These are phyloP conservation scores for Fusarium foetens DNA, from an alignment of 2,329 filamentous ascomycete species.

Conservation along the genomic window DNA sequence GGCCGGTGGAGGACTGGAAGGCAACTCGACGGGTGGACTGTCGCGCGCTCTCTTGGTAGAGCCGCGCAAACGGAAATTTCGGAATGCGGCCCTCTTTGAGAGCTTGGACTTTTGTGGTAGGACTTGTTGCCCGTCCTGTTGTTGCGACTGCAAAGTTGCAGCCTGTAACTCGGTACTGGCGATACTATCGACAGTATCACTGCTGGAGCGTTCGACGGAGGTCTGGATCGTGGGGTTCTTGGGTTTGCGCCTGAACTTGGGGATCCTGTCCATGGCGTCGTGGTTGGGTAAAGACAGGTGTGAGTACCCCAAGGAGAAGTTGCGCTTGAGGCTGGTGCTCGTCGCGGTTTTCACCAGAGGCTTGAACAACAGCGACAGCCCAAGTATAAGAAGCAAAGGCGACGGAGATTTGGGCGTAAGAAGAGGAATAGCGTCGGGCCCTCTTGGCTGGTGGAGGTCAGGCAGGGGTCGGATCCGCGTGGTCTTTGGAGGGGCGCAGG, in stretches of 20 bases:
- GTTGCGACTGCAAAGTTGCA: slow-evolving; percentile 35
- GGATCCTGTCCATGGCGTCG: slow-evolving; percentile 54
- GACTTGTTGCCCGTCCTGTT: slow-evolving; percentile 26
- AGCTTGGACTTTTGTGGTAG: slow-evolving; percentile 40
- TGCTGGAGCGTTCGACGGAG: slow-evolving; percentile 49
- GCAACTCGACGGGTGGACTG: slow-evolving; percentile 52
- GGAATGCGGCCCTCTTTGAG: slow-evolving; percentile 54
- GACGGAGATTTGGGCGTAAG: slow-evolving; percentile 35
- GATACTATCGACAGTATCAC: slow-evolving; percentile 44
- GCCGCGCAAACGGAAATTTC: slow-evolving; percentile 56
- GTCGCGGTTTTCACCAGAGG: slow-evolving; percentile 18
- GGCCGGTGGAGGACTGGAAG: slow-evolving; percentile 46
- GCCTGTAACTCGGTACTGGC: slow-evolving; percentile 42
- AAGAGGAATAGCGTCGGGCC: slow-evolving; percentile 37
- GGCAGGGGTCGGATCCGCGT: slow-evolving; percentile 37
- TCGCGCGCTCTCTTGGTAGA: slow-evolving; percentile 59
- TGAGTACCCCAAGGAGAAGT: slow-evolving; percentile 21
- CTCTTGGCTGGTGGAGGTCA: slow-evolving; percentile 37
- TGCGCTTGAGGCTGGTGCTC: slow-evolving; percentile 24
- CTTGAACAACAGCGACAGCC: slow-evolving; percentile 10
- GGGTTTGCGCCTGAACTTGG: slow-evolving; percentile 56
- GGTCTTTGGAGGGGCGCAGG: slow-evolving; percentile 34
- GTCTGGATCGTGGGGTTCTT: slow-evolving; percentile 57
- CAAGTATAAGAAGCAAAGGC: slow-evolving; percentile 30
- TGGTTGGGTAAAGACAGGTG: slow-evolving; percentile 14